These are phyloP conservation scores for Sporothrix dimorphospora DNA, from an alignment of 2,329 filamentous ascomycete genomes.

Conservation along the genomic window DNA sequence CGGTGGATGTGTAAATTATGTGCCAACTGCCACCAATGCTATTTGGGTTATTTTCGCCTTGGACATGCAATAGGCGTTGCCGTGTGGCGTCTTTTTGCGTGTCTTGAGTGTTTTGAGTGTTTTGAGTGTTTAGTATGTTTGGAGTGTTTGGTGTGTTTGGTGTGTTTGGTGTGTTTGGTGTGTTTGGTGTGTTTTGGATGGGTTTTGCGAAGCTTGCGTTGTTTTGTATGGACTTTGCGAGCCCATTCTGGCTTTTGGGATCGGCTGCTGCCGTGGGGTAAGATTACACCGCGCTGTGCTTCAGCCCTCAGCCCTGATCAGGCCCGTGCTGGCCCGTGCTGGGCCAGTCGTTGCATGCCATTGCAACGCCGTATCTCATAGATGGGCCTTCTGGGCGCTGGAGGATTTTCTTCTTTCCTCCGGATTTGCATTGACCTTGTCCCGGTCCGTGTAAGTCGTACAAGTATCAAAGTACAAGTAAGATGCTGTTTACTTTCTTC, in stretches of 20 bases:
- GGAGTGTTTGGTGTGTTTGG: not conserved
- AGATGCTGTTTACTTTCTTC: not conserved
- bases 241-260: not conserved
- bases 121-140: not conserved
- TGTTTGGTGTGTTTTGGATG: not conserved
- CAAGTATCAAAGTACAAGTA: not conserved
- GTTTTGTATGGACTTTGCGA: slow-evolving; percentile 1
- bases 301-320: not conserved
- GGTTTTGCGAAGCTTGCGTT: not conserved
- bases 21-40: not conserved
- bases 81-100: not conserved
- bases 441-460: not conserved
- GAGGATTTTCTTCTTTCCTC: slow-evolving; percentile 19
- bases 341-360: slow-evolving; percentile 6
- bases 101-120: not conserved
- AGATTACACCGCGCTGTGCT: slow-evolving; percentile 22
- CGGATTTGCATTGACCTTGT: not conserved
- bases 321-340: slow-evolving; percentile 12
- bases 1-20: not conserved
- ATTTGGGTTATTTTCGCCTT: not conserved
- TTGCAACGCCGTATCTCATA: slow-evolving; percentile 3
- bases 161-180: not conserved
- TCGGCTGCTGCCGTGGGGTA: slow-evolving; percentile 5
- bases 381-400: not conserved
- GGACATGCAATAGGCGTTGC: not conserved